Percentiles rank a stretch among this genome's conserved stretches.
phyloP scores from a whole-genome alignment of 208 protist species.

The Acanthamoeba royreba region DNA sequence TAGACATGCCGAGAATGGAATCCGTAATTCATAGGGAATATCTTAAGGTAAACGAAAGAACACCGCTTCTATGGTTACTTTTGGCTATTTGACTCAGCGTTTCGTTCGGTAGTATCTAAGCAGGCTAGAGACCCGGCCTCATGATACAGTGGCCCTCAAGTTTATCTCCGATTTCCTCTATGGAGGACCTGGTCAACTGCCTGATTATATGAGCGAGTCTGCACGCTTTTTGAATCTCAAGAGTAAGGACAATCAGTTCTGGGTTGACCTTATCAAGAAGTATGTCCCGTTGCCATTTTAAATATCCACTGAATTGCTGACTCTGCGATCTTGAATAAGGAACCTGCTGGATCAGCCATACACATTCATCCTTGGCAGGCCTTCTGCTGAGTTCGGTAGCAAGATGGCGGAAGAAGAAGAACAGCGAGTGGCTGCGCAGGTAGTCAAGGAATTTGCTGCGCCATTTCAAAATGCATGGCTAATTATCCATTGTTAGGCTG shows the following conservation, averaged over 20 bases:
- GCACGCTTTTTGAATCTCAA: not conserved
- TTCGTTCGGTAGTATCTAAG: not conserved
- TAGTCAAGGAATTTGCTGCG: not conserved
- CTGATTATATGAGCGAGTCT: not conserved
- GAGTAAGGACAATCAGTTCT: constrained; percentile 31
- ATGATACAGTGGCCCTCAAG: constrained; percentile 3
- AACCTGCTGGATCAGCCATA: constrained; percentile 38
- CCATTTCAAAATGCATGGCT: not conserved
- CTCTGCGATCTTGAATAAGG: not conserved
- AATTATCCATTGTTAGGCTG: not conserved
- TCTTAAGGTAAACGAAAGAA: constrained; percentile 8
- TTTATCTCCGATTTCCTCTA: constrained; percentile 57
- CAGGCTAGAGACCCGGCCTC: constrained; percentile 24
- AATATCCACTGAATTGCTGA: not conserved
- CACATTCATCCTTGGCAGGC: not conserved
- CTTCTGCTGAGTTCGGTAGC: constrained; percentile 17
- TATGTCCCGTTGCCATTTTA: not conserved
- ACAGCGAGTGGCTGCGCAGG: constrained; percentile 11
- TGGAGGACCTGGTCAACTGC: not conserved
- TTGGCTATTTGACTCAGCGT: not conserved
- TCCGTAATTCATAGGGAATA: constrained; percentile 19
- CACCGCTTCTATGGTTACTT: too few relatives aligned
- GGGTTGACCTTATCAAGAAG: constrained; percentile 37
- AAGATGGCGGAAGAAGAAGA: not conserved
- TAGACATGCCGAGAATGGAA: constrained; percentile 58